A percentile compares a stretch with the other conserved stretches of the same genome.
Conservation (phyloP, 2,329 filamentous ascomycete genomes). For the Sporothrix protearum region DNA sequence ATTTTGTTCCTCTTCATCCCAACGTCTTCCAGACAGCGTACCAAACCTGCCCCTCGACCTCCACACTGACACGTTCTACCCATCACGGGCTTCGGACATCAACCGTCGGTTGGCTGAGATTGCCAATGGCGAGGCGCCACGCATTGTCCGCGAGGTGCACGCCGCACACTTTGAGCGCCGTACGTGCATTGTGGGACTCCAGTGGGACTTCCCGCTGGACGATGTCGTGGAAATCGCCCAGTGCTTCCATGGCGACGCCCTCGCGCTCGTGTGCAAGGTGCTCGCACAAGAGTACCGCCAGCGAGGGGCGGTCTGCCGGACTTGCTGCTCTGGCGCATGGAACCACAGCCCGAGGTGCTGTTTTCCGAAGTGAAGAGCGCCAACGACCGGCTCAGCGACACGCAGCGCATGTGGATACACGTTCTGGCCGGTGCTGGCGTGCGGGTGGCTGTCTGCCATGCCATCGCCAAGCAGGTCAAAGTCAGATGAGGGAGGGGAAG, state of each 20-base stretch:
- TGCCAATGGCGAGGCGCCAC: slow-evolving; percentile 71
- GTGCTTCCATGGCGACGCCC: slow-evolving; percentile 75
- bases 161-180: slow-evolving; percentile 62
- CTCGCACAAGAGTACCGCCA: slow-evolving; percentile 92
- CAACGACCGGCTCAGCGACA: slow-evolving; percentile 93
- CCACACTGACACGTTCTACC: slow-evolving; percentile 88
- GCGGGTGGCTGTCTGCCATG: slow-evolving; percentile 74
- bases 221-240: slow-evolving; percentile 75
- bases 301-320: slow-evolving; percentile 87
- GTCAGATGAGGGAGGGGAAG: background rate
- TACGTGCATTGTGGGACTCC: slow-evolving; percentile 85
- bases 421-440: slow-evolving; percentile 82
- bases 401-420: slow-evolving; percentile 94
- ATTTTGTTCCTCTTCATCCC: slow-evolving; percentile 89
- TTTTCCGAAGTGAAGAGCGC: slow-evolving; percentile 78
- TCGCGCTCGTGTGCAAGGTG: slow-evolving; percentile 85
- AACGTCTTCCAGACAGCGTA: slow-evolving; percentile 97
- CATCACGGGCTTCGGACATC: slow-evolving; percentile 80
- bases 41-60: slow-evolving; percentile 93
- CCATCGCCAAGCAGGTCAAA: slow-evolving; percentile 51
- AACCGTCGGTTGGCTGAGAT: slow-evolving; percentile 83
- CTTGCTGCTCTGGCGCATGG: slow-evolving; percentile 75
- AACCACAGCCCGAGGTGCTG: slow-evolving; percentile 45
- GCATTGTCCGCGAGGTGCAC: slow-evolving; percentile 66
- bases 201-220: slow-evolving; percentile 79